Percentiles rank a stretch among this genome's conserved stretches.
These are phyloP conservation scores for Aspergillus affinis DNA, from an alignment of 495 filamentous ascomycete species.

Conservation along the genomic window DNA sequence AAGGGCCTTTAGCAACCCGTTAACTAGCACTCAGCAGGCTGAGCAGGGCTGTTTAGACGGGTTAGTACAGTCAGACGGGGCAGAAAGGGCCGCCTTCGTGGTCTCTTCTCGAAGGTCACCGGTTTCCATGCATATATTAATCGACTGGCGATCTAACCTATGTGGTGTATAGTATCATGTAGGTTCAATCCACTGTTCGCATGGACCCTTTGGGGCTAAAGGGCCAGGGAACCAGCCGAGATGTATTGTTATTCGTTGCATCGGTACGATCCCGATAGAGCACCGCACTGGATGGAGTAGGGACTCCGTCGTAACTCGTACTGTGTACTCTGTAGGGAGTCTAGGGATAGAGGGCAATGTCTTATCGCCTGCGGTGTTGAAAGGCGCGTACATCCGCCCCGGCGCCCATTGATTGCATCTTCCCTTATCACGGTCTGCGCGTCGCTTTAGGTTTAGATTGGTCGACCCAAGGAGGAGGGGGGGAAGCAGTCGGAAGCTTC, in stretches of 20 bases:
- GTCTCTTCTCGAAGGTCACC: slow-evolving; percentile 18
- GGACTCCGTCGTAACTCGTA: too few relatives aligned
- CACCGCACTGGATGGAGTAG: too few relatives aligned
- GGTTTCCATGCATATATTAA: slow-evolving; percentile 19
- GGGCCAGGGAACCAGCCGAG: neutral
- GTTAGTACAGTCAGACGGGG: neutral
- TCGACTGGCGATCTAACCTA: slow-evolving; percentile 9
- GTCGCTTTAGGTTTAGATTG: neutral
- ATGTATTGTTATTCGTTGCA: neutral
- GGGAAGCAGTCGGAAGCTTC: slow-evolving; percentile 10
- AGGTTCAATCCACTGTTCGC: slow-evolving; percentile 6
- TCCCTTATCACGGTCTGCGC: neutral
- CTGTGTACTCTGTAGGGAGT: too few relatives aligned
- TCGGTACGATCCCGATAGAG: neutral
- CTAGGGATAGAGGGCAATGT: too few relatives aligned
- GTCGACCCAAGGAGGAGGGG: too few relatives aligned
- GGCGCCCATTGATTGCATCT: neutral
- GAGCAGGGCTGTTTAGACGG: neutral
- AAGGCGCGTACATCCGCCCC: neutral
- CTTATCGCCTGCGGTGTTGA: neutral
- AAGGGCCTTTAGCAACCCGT: neutral
- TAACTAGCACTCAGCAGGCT: too few relatives aligned
- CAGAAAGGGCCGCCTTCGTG: neutral
- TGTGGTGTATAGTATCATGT: neutral
- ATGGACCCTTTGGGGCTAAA: slow-evolving; percentile 12